phyloP scores from a whole-genome alignment of 441 rosid genomes.

The Mallotus japonicus region DNA sequence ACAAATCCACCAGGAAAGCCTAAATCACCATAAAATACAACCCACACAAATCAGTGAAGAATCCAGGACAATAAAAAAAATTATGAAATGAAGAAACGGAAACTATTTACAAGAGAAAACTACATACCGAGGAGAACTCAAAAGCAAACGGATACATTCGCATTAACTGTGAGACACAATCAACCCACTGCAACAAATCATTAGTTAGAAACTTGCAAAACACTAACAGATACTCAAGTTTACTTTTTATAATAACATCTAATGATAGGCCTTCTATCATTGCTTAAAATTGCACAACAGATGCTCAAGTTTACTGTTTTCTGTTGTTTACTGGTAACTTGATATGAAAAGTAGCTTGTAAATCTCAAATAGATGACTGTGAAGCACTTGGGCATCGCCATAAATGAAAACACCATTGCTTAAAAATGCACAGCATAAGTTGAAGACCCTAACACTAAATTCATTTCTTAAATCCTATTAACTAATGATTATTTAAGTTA shows the following conservation, averaged over 20 bases:
- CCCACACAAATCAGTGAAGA: slow-evolving; percentile 17
- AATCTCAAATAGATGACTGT: neutral
- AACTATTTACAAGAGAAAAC: slow-evolving; percentile 18
- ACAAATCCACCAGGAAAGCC: slow-evolving; percentile 92
- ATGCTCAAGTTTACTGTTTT: too few relatives aligned
- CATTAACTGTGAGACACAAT: slow-evolving; percentile 85
- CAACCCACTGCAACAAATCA: slow-evolving; percentile 87
- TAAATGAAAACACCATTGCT: too few relatives aligned
- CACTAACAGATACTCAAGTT: slow-evolving; percentile 2
- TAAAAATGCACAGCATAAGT: too few relatives aligned
- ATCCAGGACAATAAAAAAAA: slow-evolving; percentile 3
- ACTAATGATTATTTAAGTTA: too few relatives aligned
- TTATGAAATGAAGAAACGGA: neutral
- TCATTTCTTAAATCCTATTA: too few relatives aligned
- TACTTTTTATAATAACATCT: neutral
- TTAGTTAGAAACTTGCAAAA: slow-evolving; percentile 1
- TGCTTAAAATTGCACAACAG: too few relatives aligned
- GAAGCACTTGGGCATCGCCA: neutral
- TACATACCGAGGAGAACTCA: slow-evolving; percentile 90
- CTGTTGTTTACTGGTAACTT: too few relatives aligned
- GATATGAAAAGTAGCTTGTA: neutral
- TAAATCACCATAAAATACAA: slow-evolving; percentile 32
- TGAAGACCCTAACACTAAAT: too few relatives aligned
- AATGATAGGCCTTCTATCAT: neutral
- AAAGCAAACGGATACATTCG: slow-evolving; percentile 98